Conservation (phyloP, 2,329 filamentous ascomycete genomes). For the Scedosporium dehoogii region DNA sequence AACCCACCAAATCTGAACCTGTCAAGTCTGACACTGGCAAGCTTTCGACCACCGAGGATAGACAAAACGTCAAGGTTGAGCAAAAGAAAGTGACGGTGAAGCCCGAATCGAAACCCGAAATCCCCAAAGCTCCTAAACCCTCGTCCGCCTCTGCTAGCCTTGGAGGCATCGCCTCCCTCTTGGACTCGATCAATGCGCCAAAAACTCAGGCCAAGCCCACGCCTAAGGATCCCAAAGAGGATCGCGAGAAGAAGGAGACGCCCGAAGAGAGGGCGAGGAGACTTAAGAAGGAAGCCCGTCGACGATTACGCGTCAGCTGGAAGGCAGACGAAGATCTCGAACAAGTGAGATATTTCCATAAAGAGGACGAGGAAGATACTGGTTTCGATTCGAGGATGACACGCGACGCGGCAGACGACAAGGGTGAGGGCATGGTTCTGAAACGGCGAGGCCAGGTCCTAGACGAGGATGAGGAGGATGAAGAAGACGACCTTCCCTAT, state of each 20-base stretch:
- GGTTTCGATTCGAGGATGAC: slow-evolving; percentile 59
- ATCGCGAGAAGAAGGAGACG: slow-evolving; percentile 50
- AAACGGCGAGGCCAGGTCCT: slow-evolving; percentile 40
- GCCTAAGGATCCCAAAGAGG: slow-evolving; percentile 38
- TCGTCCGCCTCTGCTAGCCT: slow-evolving; percentile 23
- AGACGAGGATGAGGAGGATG: slow-evolving; percentile 48
- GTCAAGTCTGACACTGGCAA: slow-evolving; percentile 10
- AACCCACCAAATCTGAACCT: slow-evolving; percentile 8
- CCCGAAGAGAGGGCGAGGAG: slow-evolving; percentile 57
- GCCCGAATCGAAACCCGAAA: slow-evolving; percentile 16
- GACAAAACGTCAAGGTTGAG: slow-evolving; percentile 14
- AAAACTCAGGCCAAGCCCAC: slow-evolving; percentile 25
- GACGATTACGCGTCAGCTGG: slow-evolving; percentile 61
- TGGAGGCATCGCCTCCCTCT: slow-evolving; percentile 43
- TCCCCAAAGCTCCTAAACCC: slow-evolving; percentile 18
- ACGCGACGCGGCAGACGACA: slow-evolving; percentile 62
- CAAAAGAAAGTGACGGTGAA: slow-evolving; percentile 14
- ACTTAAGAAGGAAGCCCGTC: slow-evolving; percentile 61
- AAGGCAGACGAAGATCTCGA: slow-evolving; percentile 58
- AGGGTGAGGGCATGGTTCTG: slow-evolving; percentile 61
- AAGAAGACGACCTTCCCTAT: slow-evolving; percentile 46
- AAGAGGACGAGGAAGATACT: slow-evolving; percentile 61
- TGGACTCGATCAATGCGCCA: slow-evolving; percentile 38
- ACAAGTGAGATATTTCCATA: slow-evolving; percentile 59
- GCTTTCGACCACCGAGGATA: slow-evolving; percentile 19